These are phyloP conservation scores for Colletotrichum sublineola DNA, from an alignment of 2,329 filamentous ascomycete species.

Conservation along the genomic window DNA sequence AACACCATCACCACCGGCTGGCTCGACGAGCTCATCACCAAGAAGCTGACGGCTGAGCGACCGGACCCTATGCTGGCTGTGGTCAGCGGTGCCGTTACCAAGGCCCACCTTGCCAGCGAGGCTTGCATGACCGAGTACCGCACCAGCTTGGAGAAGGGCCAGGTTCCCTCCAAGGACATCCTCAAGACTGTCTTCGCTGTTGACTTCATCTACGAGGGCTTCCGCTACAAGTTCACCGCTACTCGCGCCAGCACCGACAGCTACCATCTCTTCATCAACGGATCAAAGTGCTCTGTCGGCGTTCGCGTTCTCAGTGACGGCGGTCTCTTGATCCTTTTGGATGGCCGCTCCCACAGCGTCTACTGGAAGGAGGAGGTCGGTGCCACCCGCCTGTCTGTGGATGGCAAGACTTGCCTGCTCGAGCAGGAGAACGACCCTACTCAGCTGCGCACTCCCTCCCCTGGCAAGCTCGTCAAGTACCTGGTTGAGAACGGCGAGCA, in stretches of 20 bases:
- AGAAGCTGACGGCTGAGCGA: slow-evolving; percentile 95
- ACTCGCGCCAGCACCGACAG: slow-evolving; percentile 92
- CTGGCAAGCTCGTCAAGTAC: slow-evolving; percentile 98
- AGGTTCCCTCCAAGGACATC: slow-evolving; percentile 96
- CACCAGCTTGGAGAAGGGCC: slow-evolving; percentile 92
- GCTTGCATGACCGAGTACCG: slow-evolving; percentile 88
- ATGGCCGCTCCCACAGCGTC: slow-evolving; percentile 94
- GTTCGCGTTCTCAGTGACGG: slow-evolving; percentile 94
- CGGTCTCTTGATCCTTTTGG: slow-evolving; percentile 89
- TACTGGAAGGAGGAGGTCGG: slow-evolving; percentile 99
- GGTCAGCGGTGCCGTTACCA: slow-evolving; percentile 93
- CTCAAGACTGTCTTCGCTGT: slow-evolving; percentile 97
- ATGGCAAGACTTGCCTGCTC: slow-evolving; percentile 97
- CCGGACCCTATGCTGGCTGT: slow-evolving; percentile 95
- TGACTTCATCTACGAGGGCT: slow-evolving; percentile 98
- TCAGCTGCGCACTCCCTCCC: slow-evolving; percentile 92
- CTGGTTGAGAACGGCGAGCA: slow-evolving; percentile 96
- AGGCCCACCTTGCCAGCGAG: slow-evolving; percentile 95
- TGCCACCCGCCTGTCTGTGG: slow-evolving; percentile 93
- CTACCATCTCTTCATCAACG: slow-evolving; percentile 99
- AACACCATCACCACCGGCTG: slow-evolving; percentile 99
- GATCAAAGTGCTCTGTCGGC: slow-evolving; percentile 94
- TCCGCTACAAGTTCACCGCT: slow-evolving; percentile 97
- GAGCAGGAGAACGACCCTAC: slow-evolving; percentile 99
- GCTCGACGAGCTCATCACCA: slow-evolving; percentile 98